Conservation (phyloP, 2,329 filamentous ascomycete genomes). For the Colletotrichum echinochloae region DNA sequence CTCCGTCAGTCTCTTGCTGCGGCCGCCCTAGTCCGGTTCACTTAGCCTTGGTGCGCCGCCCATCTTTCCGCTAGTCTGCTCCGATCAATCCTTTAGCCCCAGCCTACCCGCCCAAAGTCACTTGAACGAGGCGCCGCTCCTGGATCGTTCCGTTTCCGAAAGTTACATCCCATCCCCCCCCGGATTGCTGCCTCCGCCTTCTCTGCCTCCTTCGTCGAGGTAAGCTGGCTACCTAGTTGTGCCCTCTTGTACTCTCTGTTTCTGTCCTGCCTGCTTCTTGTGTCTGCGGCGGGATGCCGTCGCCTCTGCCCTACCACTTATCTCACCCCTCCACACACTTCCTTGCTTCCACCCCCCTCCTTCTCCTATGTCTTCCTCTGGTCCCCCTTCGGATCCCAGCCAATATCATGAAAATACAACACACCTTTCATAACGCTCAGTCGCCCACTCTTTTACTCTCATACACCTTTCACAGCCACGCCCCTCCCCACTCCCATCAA, state of each 20-base stretch:
- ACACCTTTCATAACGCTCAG: constrained; percentile 1
- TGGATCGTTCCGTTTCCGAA: constrained; percentile 16
- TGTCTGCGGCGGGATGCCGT: constrained; percentile 13
- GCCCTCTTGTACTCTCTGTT: background rate
- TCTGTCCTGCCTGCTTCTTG: constrained; percentile 1
- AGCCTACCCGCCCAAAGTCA: constrained; percentile 12
- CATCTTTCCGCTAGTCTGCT: background rate
- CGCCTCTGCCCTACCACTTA: constrained; percentile 15
- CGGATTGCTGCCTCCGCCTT: background rate
- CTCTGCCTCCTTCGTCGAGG: background rate
- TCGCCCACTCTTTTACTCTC: background rate
- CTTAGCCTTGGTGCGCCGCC: constrained; percentile 1
- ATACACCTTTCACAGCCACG: constrained; percentile 13
- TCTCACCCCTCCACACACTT: constrained; percentile 3
- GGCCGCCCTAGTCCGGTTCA: constrained; percentile 8
- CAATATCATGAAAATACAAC: background rate
- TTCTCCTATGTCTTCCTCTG: background rate
- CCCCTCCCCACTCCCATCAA: constrained; percentile 7
- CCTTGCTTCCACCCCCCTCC: background rate
- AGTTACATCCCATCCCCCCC: background rate
- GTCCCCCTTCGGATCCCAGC: background rate
- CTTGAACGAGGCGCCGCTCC: constrained; percentile 8
- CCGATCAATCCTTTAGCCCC: constrained; percentile 1
- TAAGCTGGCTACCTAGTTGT: background rate
- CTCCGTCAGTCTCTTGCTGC: constrained; percentile 12